Evolutionary conservation across 805 yeast genomes (phyloP).

Genomic region (Ogataea paradorogensis): DNA sequence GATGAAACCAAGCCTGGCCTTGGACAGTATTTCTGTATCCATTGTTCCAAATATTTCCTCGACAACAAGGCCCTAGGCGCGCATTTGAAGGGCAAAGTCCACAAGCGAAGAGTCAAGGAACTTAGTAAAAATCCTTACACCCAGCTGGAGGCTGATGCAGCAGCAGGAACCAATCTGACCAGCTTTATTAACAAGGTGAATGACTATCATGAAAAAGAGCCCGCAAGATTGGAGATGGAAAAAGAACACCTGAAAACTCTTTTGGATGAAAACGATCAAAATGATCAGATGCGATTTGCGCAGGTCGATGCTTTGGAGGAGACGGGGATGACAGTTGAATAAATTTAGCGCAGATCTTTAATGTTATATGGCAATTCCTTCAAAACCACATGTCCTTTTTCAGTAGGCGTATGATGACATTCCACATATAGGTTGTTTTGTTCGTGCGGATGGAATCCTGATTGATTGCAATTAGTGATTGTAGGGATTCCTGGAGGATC

Average conservation of each 20-base stretch:
- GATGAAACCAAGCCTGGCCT: conserved; percentile 92
- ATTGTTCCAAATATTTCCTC: conserved; percentile 91
- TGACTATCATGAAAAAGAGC: conserved; percentile 48
- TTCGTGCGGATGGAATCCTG: conserved; percentile 62
- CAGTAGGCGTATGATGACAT: conserved; percentile 35
- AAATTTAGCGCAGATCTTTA: conserved; percentile 43
- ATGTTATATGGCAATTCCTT: conserved; percentile 47
- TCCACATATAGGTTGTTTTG: conserved; percentile 48
- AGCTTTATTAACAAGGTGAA: conserved; percentile 66
- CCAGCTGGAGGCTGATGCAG: conserved; percentile 86
- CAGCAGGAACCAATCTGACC: conserved; percentile 72
- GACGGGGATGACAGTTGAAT: conserved; percentile 18
- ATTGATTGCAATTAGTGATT: conserved; percentile 46
- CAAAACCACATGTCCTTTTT: conserved; percentile 48
- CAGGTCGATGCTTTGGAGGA: conserved; percentile 21
- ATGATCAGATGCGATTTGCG: conserved; percentile 26
- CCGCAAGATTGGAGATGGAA: conserved; percentile 45
- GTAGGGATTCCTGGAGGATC: conserved; percentile 63
- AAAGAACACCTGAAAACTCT: conserved; percentile 28
- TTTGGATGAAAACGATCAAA: conserved; percentile 31
- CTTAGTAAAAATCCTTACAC: conserved; percentile 80
- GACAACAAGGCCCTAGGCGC: conserved; percentile 66
- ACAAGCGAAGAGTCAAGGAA: conserved; percentile 80
- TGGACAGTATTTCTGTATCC: conserved; percentile 92
- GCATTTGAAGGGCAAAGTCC: conserved; percentile 75